A percentile compares a stretch with the other conserved stretches of the same genome.
These are phyloP conservation scores for Schizosaccharomyces osmophilus DNA, from an alignment of 805 yeast species.

Conservation along the genomic window DNA sequence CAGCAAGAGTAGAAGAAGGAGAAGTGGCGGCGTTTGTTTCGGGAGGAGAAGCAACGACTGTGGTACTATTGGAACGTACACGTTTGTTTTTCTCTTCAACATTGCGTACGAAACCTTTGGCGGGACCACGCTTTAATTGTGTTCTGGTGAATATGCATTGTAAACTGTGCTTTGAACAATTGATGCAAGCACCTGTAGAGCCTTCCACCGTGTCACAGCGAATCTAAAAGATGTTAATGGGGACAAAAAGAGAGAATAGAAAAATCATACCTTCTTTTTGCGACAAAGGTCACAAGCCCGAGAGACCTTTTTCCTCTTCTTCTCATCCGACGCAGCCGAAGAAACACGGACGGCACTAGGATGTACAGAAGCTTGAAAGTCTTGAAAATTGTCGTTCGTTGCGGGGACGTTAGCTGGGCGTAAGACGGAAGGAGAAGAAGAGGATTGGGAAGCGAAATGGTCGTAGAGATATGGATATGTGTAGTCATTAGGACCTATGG, in stretches of 20 bases:
- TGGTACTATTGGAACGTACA: background rate
- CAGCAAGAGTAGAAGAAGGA: no score
- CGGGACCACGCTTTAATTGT: slow-evolving; percentile 40
- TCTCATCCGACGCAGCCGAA: slow-evolving; percentile 2
- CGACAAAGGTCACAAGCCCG: slow-evolving; percentile 33
- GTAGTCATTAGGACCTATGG: no score
- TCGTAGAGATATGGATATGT: no score
- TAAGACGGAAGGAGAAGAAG: no score
- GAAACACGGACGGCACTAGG: background rate
- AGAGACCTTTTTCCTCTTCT: slow-evolving; percentile 31
- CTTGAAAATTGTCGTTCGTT: no score
- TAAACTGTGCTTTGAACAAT: slow-evolving; percentile 28
- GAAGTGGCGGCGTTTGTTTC: background rate
- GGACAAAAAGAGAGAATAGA: no score
- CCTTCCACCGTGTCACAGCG: slow-evolving; percentile 18
- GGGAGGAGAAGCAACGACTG: background rate
- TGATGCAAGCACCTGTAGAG: slow-evolving; percentile 19
- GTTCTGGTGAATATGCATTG: slow-evolving; percentile 30
- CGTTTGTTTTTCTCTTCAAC: slow-evolving; percentile 7
- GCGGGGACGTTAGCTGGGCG: no score
- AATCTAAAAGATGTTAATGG: slow-evolving; percentile 9
- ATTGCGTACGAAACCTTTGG: slow-evolving; percentile 20
- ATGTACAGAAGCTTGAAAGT: no score
- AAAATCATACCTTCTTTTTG: slow-evolving; percentile 13
- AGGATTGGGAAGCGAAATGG: no score